phyloP scores from a whole-genome alignment of 495 filamentous ascomycete species.

The Clavariopsis aquatica region DNA sequence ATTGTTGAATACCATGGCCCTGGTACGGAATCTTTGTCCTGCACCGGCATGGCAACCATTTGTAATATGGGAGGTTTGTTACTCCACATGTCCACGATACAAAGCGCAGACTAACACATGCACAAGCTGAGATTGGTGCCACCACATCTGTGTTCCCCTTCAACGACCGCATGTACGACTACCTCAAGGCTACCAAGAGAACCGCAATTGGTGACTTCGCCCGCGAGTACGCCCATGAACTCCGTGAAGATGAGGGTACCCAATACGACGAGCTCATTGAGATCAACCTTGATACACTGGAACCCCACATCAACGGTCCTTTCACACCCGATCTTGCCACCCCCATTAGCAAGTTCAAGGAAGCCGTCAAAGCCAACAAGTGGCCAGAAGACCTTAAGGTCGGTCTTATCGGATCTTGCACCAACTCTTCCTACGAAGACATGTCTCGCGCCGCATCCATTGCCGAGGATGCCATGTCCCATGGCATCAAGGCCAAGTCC shows the following conservation, averaged over 20 bases:
- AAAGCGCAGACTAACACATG: background rate
- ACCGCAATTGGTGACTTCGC: constrained; percentile 86
- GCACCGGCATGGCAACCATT: constrained; percentile 66
- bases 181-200: constrained; percentile 91
- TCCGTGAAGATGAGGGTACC: constrained; percentile 87
- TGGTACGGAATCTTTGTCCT: constrained; percentile 70
- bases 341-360: constrained; percentile 95
- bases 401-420: constrained; percentile 96
- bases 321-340: constrained; percentile 99
- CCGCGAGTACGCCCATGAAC: constrained; percentile 78
- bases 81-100: background rate
- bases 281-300: constrained; percentile 90
- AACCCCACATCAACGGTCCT: constrained; percentile 98
- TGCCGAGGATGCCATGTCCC: constrained; percentile 88
- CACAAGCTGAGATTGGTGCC: constrained; percentile 81
- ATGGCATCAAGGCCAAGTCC: constrained; percentile 92
- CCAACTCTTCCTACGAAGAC: constrained; percentile 99
- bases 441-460: constrained; percentile 96
- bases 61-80: constrained; percentile 56
- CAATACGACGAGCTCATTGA: constrained; percentile 97
- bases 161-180: constrained; percentile 97
- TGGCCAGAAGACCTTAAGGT: constrained; percentile 99
- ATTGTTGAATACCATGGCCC: constrained; percentile 96
- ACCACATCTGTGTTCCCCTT: constrained; percentile 99
- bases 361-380: constrained; percentile 87